phyloP scores from a whole-genome alignment of 116 monocot genomes.

The Papilionanthe hybrid region DNA sequence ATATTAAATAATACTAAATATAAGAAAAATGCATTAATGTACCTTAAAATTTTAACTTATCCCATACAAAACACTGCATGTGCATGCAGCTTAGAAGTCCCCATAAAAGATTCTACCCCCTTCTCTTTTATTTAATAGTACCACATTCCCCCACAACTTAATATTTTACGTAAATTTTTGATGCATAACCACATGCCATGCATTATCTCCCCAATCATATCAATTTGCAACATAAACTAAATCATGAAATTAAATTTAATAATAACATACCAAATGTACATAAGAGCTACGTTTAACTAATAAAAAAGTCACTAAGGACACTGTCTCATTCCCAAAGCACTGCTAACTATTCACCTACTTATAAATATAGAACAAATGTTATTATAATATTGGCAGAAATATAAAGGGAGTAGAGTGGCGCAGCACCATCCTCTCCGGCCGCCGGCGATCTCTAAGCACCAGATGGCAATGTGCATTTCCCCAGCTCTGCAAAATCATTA shows the following conservation, averaged over 20 bases:
- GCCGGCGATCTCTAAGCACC: not conserved
- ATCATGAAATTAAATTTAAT: not conserved
- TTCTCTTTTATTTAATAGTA: not conserved
- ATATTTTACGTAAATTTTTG: no score
- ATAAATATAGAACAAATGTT: no score
- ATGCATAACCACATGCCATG: no score
- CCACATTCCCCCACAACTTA: not conserved
- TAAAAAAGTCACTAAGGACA: not conserved
- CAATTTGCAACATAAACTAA: no score
- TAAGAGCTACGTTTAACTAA: not conserved
- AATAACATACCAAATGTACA: not conserved
- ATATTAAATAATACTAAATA: no score
- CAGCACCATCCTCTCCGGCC: not conserved
- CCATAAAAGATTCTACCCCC: not conserved
- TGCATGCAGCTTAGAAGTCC: no score
- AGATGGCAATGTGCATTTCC: conserved; percentile 15
- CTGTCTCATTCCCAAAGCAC: not conserved
- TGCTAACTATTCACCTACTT: no score
- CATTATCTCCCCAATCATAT: no score
- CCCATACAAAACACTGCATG: no score
- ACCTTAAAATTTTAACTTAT: no score
- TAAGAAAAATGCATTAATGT: no score
- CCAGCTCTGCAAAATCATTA: conserved; percentile 11
- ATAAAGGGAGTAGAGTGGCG: not conserved
- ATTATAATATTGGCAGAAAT: no score